These are phyloP conservation scores for Citrullus mucosospermus DNA, from an alignment of 306 rosid species.

Conservation along the genomic window DNA sequence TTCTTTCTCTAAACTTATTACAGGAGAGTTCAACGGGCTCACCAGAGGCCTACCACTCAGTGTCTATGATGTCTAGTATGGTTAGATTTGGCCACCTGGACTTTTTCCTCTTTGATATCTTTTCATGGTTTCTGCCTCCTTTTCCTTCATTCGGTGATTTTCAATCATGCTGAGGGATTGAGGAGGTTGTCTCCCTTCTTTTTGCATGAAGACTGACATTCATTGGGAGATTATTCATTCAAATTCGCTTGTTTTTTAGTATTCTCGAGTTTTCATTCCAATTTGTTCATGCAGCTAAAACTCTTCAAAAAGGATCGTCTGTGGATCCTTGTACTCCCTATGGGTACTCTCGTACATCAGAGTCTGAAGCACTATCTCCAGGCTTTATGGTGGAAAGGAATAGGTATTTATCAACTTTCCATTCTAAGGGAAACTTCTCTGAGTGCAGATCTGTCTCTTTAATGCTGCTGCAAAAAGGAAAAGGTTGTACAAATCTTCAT, in stretches of 20 bases:
- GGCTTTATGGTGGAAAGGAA: constrained; percentile 22
- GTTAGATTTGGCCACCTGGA: neutral
- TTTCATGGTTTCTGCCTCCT: neutral
- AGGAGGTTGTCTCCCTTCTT: neutral
- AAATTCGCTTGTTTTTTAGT: neutral
- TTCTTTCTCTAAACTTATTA: neutral
- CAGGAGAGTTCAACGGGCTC: no score
- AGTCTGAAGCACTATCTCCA: constrained; percentile 44
- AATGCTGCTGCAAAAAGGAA: constrained; percentile 71
- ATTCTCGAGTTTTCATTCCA: neutral
- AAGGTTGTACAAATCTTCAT: constrained; percentile 33
- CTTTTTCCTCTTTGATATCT: neutral
- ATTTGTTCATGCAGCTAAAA: constrained; percentile 40
- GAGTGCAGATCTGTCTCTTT: constrained; percentile 83
- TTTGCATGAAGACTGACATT: neutral
- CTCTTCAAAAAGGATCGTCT: constrained; percentile 27
- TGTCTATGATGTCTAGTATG: neutral
- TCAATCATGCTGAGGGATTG: neutral
- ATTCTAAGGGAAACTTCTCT: constrained; percentile 69
- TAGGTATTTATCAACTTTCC: constrained; percentile 28
- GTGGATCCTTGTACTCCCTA: constrained; percentile 83
- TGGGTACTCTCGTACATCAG: constrained; percentile 45
- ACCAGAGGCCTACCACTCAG: no score
- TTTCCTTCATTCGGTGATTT: neutral
- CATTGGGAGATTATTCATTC: neutral